These are phyloP conservation scores for Psidium friedrichsthalianum DNA, from an alignment of 345 rosid genomes.

Conservation along the genomic window DNA sequence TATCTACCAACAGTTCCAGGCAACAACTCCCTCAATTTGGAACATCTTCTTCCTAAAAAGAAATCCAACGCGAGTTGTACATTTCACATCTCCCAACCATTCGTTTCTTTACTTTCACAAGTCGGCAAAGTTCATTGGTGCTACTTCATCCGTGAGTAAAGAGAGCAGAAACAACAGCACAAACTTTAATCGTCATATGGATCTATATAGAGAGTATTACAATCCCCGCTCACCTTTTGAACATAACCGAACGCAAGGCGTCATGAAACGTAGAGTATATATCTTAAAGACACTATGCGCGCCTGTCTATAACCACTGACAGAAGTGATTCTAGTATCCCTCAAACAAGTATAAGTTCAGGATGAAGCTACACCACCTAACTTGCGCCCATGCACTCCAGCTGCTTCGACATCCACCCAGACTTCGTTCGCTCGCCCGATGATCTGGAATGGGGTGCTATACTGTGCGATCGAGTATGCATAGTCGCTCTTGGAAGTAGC, in stretches of 20 bases:
- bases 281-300: neutral
- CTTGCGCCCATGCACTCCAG: conserved; percentile 9
- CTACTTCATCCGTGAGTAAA: neutral
- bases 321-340: neutral
- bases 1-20: neutral
- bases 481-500: conserved; percentile 16
- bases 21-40: neutral
- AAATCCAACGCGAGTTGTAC: accelerated
- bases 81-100: neutral
- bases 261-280: neutral
- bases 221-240: neutral
- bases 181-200: neutral
- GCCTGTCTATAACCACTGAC: neutral
- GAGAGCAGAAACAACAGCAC: neutral
- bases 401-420: conserved; percentile 43
- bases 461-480: conserved; percentile 61
- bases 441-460: conserved; percentile 41
- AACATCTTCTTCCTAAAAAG: neutral
- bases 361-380: conserved; percentile 12
- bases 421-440: conserved; percentile 54
- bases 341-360: conserved; percentile 4
- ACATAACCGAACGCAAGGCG: neutral
- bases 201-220: neutral
- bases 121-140: neutral
- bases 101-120: neutral